These are phyloP conservation scores for Kwoniella sp. DNA, from an alignment of 768 basidiomycete species.

Conservation along the genomic window DNA sequence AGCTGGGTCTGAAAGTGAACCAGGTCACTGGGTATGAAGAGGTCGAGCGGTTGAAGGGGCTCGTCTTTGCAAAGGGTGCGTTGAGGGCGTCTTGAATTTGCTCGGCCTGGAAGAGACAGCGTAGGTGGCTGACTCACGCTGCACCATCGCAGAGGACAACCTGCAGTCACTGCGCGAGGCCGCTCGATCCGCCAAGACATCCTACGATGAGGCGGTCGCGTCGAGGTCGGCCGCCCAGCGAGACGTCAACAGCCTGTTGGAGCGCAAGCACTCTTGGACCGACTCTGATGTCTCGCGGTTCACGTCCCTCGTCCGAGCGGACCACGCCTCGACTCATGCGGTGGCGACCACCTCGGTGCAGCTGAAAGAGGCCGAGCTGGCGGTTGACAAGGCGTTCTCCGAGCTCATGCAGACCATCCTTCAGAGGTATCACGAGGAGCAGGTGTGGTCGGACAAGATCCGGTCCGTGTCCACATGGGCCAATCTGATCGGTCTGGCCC, in stretches of 20 bases:
- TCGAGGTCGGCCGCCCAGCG: constrained; percentile 80
- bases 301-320: constrained; percentile 81
- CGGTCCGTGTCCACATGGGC: constrained; percentile 92
- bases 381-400: constrained; percentile 77
- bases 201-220: constrained; percentile 72
- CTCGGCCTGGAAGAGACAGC: background rate
- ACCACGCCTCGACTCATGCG: constrained; percentile 78
- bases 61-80: constrained; percentile 71
- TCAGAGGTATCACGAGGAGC: constrained; percentile 88
- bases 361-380: constrained; percentile 67
- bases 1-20: constrained; percentile 74
- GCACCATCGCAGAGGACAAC: constrained; percentile 59
- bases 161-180: constrained; percentile 65
- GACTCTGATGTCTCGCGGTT: constrained; percentile 80
- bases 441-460: constrained; percentile 99
- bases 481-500: constrained; percentile 72
- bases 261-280: constrained; percentile 91
- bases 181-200: constrained; percentile 67
- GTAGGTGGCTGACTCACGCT: background rate
- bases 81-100: constrained; percentile 10
- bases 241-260: constrained; percentile 91
- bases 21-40: constrained; percentile 87
- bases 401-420: constrained; percentile 84
- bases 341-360: constrained; percentile 66
- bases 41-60: constrained; percentile 63